Conservation (phyloP, 495 filamentous ascomycete species). For the Aspergillus diversus region DNA sequence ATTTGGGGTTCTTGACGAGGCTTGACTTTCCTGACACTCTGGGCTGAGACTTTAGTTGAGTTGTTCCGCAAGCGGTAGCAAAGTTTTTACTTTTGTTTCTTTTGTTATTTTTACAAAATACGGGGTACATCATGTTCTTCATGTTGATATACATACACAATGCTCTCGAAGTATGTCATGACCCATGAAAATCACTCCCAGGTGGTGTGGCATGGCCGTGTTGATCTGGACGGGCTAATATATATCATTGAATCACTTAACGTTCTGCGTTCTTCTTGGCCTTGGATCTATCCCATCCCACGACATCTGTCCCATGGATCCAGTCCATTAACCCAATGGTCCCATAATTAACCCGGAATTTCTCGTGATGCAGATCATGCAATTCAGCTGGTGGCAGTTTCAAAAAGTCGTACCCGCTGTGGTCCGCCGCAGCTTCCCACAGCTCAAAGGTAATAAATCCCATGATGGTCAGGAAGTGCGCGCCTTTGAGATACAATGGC, state of each 20-base stretch:
- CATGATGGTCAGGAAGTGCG: conserved; percentile 47
- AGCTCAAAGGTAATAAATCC: conserved; percentile 38
- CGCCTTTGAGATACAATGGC: conserved; percentile 37
- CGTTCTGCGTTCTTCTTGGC: no score
- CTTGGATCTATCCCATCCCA: conserved; percentile 19
- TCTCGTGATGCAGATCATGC: conserved; percentile 53
- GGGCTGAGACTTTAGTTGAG: background rate
- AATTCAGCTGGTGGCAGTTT: conserved; percentile 30
- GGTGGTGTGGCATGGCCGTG: no score
- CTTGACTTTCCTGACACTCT: conserved; percentile 5
- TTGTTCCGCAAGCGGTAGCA: background rate
- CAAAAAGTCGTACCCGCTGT: conserved; percentile 51
- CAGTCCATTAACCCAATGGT: conserved; percentile 39
- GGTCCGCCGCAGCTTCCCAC: conserved; percentile 45
- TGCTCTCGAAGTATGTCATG: background rate
- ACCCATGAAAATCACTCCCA: background rate
- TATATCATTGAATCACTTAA: no score
- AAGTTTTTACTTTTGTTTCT: no score
- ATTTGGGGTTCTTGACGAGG: conserved; percentile 8
- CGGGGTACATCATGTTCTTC: no score
- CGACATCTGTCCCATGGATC: conserved; percentile 36
- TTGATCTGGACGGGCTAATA: no score
- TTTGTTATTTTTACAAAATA: no score
- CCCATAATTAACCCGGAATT: conserved; percentile 40
- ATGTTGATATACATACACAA: no score